These are phyloP conservation scores for Talaromyces trachyspermus DNA, from an alignment of 495 filamentous ascomycete genomes.

Conservation along the genomic window DNA sequence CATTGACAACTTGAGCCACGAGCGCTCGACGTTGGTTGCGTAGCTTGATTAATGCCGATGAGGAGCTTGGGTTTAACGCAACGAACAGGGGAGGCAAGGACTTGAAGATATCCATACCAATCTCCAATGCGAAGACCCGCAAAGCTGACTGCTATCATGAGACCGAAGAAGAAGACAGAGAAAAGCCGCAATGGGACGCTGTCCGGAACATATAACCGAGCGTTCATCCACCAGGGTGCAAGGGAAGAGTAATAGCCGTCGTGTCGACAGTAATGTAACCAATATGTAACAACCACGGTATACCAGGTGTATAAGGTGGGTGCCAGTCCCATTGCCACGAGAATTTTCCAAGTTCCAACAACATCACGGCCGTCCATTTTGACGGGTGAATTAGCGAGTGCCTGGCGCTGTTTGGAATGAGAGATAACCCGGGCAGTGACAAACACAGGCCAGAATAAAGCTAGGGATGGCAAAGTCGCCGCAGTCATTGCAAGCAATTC, in stretches of 20 bases:
- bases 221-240: constrained; percentile 24
- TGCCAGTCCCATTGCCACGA: constrained; percentile 71
- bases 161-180: constrained; percentile 54
- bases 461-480: constrained; percentile 64
- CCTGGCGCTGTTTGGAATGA: constrained; percentile 65
- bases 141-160: constrained; percentile 79
- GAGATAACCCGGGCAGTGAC: constrained; percentile 70
- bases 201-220: constrained; percentile 50
- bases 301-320: constrained; percentile 70
- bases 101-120: constrained; percentile 91
- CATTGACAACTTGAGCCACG: constrained; percentile 62
- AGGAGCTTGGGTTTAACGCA: constrained; percentile 66
- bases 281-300: constrained; percentile 53
- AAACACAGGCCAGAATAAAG: constrained; percentile 76
- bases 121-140: constrained; percentile 85
- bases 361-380: constrained; percentile 79
- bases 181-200: constrained; percentile 66
- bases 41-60: constrained; percentile 68
- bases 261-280: constrained; percentile 60
- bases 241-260: constrained; percentile 44
- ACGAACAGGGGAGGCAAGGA: constrained; percentile 75
- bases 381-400: constrained; percentile 72
- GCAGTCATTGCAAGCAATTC: constrained; percentile 61
- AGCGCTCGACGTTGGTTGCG: constrained; percentile 62
- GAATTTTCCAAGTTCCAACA: constrained; percentile 83